A percentile compares a stretch with the other conserved stretches of the same genome.
phyloP scores from a whole-genome alignment of 108 stramenopile species.

The Chaetoceros tenuissimus region DNA sequence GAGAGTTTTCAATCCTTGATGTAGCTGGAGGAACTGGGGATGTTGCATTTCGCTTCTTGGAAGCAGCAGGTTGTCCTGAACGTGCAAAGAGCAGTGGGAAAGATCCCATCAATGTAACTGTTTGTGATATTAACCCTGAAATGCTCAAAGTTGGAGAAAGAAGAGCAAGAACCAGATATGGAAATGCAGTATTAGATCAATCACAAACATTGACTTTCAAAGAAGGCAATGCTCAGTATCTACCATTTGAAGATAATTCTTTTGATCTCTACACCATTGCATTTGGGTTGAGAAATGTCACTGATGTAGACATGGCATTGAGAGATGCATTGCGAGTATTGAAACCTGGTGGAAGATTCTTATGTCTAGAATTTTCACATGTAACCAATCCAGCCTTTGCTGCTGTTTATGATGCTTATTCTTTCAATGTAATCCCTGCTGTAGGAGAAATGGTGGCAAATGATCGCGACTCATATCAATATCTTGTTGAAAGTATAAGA shows the following conservation, averaged over 20 bases:
- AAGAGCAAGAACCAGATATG: conserved; percentile 51
- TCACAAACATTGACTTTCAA: conserved; percentile 47
- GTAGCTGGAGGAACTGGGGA: conserved; percentile 99
- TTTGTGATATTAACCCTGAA: conserved; percentile 95
- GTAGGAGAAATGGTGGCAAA: conserved; percentile 90
- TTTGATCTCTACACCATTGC: conserved; percentile 98
- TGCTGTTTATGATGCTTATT: conserved; percentile 84
- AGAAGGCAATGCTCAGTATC: conserved; percentile 91
- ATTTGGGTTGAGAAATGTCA: conserved; percentile 97
- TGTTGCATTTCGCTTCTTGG: conserved; percentile 91
- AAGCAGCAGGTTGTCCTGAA: conserved; percentile 58
- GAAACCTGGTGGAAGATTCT: conserved; percentile 94
- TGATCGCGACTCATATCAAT: conserved; percentile 93
- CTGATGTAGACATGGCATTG: conserved; percentile 84
- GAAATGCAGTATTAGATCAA: conserved; percentile 38
- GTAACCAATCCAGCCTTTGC: conserved; percentile 60
- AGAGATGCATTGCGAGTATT: conserved; percentile 82
- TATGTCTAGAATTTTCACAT: conserved; percentile 95
- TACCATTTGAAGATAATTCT: conserved; percentile 81
- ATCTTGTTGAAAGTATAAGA: conserved; percentile 98
- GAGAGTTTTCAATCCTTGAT: conserved; percentile 62
- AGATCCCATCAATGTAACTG: conserved; percentile 76
- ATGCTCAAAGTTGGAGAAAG: conserved; percentile 91
- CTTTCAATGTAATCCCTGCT: conserved; percentile 89
- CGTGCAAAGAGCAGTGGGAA: conserved; percentile 35